These are phyloP conservation scores for Phalaenopsis equestris DNA, from an alignment of 106 monocot genomes.

Conservation along the genomic window DNA sequence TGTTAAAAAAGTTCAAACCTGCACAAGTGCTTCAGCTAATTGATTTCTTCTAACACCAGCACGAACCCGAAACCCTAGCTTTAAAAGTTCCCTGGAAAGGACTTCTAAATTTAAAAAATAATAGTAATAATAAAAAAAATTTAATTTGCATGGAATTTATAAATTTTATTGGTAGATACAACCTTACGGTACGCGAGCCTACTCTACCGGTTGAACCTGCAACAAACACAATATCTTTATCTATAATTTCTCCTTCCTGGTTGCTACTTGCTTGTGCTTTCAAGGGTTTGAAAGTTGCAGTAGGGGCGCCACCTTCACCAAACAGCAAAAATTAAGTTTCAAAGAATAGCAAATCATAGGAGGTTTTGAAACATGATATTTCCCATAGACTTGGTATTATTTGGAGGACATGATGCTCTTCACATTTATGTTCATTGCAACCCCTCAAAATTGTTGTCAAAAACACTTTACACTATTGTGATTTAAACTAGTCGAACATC, in stretches of 20 bases:
- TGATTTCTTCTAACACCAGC: slow-evolving; percentile 69
- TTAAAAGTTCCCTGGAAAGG: slow-evolving; percentile 68
- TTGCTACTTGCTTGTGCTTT: slow-evolving; percentile 5
- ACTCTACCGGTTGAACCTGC: slow-evolving; percentile 94
- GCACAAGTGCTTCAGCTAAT: slow-evolving; percentile 55
- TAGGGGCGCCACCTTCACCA: neutral
- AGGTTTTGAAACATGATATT: neutral
- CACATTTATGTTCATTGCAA: neutral
- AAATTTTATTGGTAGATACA: neutral
- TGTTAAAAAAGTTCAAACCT: slow-evolving; percentile 29
- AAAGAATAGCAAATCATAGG: neutral
- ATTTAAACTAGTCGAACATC: too few species aligned
- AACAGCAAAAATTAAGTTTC: too few species aligned
- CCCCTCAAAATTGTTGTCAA: too few species aligned
- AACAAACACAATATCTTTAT: slow-evolving; percentile 56
- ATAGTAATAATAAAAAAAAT: neutral
- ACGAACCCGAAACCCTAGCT: slow-evolving; percentile 77
- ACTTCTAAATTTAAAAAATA: neutral
- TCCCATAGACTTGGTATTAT: neutral
- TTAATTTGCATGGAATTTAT: neutral
- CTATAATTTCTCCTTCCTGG: slow-evolving; percentile 21
- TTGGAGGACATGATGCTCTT: neutral
- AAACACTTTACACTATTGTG: too few species aligned
- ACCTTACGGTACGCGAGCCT: slow-evolving; percentile 91
- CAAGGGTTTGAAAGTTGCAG: slow-evolving; percentile 12